A percentile compares a stretch with the other conserved stretches of the same genome.
Evolutionary conservation across 495 filamentous ascomycete species (phyloP).

Genomic region (Trichocladium uniseriatum): DNA sequence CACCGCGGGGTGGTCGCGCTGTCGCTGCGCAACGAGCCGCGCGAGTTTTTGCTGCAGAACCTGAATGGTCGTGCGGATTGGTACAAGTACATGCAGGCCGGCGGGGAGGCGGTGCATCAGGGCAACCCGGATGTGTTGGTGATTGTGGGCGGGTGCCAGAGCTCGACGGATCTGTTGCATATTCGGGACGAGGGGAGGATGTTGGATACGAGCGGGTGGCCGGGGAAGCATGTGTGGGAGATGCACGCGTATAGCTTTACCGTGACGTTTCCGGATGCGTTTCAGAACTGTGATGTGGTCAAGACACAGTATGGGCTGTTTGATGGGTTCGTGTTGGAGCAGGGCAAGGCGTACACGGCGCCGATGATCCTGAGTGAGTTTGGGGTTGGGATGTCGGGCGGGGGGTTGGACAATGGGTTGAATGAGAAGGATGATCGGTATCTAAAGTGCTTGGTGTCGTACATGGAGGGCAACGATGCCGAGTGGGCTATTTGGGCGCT

Average conservation of each 20-base stretch:
- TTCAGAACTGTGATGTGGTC: constrained; percentile 31
- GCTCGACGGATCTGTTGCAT: constrained; percentile 36
- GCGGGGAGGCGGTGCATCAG: constrained; percentile 32
- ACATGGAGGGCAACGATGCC: constrained; percentile 38
- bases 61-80: constrained; percentile 34
- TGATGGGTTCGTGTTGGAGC: constrained; percentile 37
- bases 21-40: constrained; percentile 42
- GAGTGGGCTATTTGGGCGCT: constrained; percentile 45
- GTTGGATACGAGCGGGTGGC: constrained; percentile 34
- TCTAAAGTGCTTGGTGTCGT: constrained; percentile 35
- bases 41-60: constrained; percentile 34
- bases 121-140: constrained; percentile 37
- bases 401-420: constrained; percentile 24
- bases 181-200: constrained; percentile 19
- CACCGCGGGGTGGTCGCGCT: constrained; percentile 40
- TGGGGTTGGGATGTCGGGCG: constrained; percentile 39
- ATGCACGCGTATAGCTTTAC: constrained; percentile 44
- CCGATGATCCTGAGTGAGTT: constrained; percentile 44
- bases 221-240: constrained; percentile 43
- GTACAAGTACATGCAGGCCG: constrained; percentile 37
- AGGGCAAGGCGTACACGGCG: constrained; percentile 33
- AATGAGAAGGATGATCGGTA: constrained; percentile 28
- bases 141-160: constrained; percentile 39
- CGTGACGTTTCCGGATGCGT: constrained; percentile 32
- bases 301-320: constrained; percentile 33